Conservation (phyloP, 148 eudicot species). For the Mesembryanthemum crystallinum region DNA sequence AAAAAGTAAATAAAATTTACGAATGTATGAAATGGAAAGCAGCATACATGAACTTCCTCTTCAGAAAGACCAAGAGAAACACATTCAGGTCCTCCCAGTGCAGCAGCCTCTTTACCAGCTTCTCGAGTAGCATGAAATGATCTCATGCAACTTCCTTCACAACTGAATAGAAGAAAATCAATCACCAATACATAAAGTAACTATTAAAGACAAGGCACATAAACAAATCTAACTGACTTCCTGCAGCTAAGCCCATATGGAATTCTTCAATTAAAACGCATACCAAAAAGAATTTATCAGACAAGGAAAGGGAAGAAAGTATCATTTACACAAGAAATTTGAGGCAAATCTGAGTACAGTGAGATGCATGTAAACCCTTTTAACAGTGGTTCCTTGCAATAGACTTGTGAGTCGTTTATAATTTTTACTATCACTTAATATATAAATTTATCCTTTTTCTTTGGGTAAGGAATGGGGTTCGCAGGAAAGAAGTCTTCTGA, state of each 20-base stretch:
- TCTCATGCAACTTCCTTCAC: slow-evolving; percentile 94
- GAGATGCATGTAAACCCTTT: too few species aligned
- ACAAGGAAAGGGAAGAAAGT: background rate
- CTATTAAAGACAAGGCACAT: background rate
- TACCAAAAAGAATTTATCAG: too few species aligned
- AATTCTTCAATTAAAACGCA: too few species aligned
- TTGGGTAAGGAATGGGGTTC: too few species aligned
- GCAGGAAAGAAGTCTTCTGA: too few species aligned
- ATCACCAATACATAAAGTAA: background rate
- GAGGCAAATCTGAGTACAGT: too few species aligned
- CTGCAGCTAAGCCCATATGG: too few species aligned
- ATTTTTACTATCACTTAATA: too few species aligned
- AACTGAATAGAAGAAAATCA: slow-evolving; percentile 40
- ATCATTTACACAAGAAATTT: background rate
- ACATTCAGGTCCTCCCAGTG: too few species aligned
- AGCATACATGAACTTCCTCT: slow-evolving; percentile 56
- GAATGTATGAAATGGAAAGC: background rate
- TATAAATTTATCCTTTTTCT: too few species aligned
- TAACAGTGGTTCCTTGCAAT: too few species aligned
- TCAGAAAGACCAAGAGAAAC: slow-evolving; percentile 58
- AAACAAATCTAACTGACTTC: background rate
- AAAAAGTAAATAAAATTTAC: background rate
- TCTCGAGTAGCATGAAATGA: slow-evolving; percentile 72
- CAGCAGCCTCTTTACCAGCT: slow-evolving; percentile 43
- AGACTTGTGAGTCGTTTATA: too few species aligned